Evolutionary conservation across 306 rosid genomes (phyloP).

Genomic region (Sechiopsis laciniata): DNA sequence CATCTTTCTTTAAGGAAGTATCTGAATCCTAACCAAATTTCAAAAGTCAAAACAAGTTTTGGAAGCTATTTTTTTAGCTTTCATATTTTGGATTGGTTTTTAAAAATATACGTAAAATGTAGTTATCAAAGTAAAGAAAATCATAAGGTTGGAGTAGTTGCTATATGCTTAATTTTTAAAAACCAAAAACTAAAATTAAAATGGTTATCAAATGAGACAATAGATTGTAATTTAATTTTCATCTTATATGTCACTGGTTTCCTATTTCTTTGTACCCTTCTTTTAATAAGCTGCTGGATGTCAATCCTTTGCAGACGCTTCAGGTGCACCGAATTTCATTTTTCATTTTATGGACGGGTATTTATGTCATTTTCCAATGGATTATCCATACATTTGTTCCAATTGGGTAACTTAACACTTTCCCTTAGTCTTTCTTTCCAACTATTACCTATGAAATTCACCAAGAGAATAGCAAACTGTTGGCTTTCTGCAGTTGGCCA

Average conservation of each 20-base stretch:
- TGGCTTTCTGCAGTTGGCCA: slow-evolving; percentile 64
- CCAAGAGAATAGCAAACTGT: slow-evolving; percentile 12
- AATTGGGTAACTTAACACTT: slow-evolving; percentile 39
- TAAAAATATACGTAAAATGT: too few species aligned
- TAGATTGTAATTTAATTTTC: background rate
- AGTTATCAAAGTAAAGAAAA: too few species aligned
- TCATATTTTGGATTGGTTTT: too few species aligned
- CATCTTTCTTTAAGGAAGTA: too few species aligned
- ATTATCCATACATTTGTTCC: slow-evolving; percentile 44
- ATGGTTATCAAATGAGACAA: too few species aligned
- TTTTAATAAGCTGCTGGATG: background rate
- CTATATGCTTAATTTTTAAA: too few species aligned
- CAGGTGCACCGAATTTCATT: slow-evolving; percentile 53
- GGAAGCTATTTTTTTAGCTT: too few species aligned
- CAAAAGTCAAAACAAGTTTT: too few species aligned
- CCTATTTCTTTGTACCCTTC: background rate
- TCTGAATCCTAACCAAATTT: too few species aligned
- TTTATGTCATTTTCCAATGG: slow-evolving; percentile 61
- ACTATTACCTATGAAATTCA: background rate
- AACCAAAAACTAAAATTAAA: too few species aligned
- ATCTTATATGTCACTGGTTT: background rate
- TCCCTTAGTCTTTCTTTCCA: background rate
- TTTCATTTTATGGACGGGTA: slow-evolving; percentile 64
- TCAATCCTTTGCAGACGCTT: slow-evolving; percentile 43
- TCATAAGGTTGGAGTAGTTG: too few species aligned